These are phyloP conservation scores for Haberlea rhodopensis DNA, from an alignment of 257 asterid genomes.

Conservation along the genomic window DNA sequence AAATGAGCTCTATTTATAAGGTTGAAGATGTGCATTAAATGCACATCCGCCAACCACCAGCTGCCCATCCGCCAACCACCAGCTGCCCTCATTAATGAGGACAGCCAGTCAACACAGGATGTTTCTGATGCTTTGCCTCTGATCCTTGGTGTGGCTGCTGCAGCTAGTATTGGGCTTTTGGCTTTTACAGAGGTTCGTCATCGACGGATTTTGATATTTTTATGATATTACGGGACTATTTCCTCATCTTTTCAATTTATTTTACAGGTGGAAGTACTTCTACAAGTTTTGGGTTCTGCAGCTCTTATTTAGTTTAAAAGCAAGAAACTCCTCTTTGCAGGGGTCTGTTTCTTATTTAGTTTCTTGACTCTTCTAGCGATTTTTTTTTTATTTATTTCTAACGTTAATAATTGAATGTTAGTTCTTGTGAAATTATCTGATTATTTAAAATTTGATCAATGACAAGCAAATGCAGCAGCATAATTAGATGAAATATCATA, in stretches of 20 bases:
- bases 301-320: constrained; percentile 74
- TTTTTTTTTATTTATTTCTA: background rate
- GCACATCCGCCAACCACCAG: too few species aligned
- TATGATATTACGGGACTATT: background rate
- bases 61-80: too few species aligned
- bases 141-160: background rate
- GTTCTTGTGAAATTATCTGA: background rate
- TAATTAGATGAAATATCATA: background rate
- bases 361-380: background rate
- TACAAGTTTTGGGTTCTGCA: constrained; percentile 85
- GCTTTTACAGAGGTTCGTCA: background rate
- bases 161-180: background rate
- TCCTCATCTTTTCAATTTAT: background rate
- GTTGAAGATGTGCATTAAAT: too few species aligned
- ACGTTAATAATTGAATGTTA: background rate
- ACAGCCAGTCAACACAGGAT: too few species aligned
- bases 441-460: too few species aligned
- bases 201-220: background rate
- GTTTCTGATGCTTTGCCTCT: background rate
- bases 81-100: too few species aligned
- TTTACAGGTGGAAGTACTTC: constrained; percentile 28
- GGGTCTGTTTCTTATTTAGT: constrained; percentile 44
- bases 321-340: constrained; percentile 86
- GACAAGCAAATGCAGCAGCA: background rate
- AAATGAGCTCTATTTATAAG: too few species aligned